Base-by-base conservation (phyloP, 2,329 filamentous ascomycete species). In the Aureobasidium lini region DNA sequence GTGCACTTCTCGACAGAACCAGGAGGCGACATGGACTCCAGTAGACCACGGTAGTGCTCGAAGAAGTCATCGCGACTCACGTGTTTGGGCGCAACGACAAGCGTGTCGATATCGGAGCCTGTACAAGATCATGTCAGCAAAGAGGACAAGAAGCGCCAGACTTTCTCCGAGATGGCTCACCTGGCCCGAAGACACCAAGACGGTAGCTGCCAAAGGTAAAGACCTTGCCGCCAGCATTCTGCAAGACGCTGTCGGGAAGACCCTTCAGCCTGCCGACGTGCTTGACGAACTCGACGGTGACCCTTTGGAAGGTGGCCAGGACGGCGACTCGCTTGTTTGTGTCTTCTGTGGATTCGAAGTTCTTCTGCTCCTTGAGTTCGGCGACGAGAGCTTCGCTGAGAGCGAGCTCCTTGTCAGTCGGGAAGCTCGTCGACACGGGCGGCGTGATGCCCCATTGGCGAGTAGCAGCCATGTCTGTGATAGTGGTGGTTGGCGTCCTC, bases 131-230 rank as follows among this genome's bases (percentile, higher is more conserved):
- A 23, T 18, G 31, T 57, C 18, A 57, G 43, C 32, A 11, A 31
- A 13, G n/a, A 9, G 8, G n/a, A 29, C 18, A 3, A 3, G 23
- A 43, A 7, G n/a, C 15, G 37, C n/a, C 7, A 10, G 3, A 15
- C 8, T 18, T 8, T 7, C 16, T 43, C 6, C 9, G 6, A 11
- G 11, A 6, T 29, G 16, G 69, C 73, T 66, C 62, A 84, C 81
- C 81, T 46, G 94, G 94, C 6, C 92, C 92, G 73, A 89, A 96
- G 28, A 97, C 94, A 62, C 94, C 94, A 11, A 99, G 80, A 40
- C 92, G 87, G 73, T 93, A 99, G 74, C 94, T 97, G 64, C 94
- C 94, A 73, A 94, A 99, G 1, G 93, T 95, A 72, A 95, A 96
- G 65, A 99, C 86, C 76, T 93, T 94, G 64, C 92, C 94, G 57